Percentiles rank a stretch among this genome's conserved stretches.
Evolutionary conservation across 345 rosid species (phyloP).

Genomic region (Linum tenue): DNA sequence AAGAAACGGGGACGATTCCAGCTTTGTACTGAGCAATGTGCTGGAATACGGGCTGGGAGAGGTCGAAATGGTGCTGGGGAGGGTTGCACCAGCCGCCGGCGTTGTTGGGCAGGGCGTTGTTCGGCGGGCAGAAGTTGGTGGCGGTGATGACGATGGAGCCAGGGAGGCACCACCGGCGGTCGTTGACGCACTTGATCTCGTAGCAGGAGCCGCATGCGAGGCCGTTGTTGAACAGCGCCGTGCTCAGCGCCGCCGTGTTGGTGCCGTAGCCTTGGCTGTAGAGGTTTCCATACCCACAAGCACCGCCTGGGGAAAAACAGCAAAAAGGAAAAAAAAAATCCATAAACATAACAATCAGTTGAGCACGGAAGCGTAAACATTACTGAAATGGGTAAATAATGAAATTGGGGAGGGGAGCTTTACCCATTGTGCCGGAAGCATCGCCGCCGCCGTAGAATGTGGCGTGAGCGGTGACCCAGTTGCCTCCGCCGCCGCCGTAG

Average conservation of each 20-base stretch:
- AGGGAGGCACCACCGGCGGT: slow-evolving; percentile 1
- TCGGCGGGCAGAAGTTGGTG: slow-evolving; percentile 7
- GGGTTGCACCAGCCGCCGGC: slow-evolving; percentile 5
- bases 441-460: slow-evolving; percentile 6
- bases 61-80: slow-evolving; percentile 2
- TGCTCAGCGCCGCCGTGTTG: slow-evolving; percentile 4
- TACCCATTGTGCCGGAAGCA: slow-evolving; percentile 3
- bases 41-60: slow-evolving; percentile 4
- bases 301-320: neutral
- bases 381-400: neutral
- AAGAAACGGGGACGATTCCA: slow-evolving; percentile 2
- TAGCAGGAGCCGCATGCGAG: slow-evolving; percentile 1
- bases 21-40: slow-evolving; percentile 7
- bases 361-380: neutral
- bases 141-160: slow-evolving; percentile 3
- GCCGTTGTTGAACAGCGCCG: slow-evolving; percentile 4
- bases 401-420: neutral
- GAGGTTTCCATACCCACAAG: slow-evolving; percentile 1
- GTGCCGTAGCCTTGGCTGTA: slow-evolving; percentile 5
- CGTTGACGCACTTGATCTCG: slow-evolving; percentile 2
- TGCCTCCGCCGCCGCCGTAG: neutral
- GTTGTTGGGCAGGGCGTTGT: slow-evolving; percentile 3
- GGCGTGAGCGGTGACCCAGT: slow-evolving; percentile 2
- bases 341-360: neutral
- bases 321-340: neutral